Percentiles rank a stretch among this genome's conserved stretches.
phyloP scores from a whole-genome alignment of 2,329 filamentous ascomycete genomes.

The Escovopsis sp. region DNA sequence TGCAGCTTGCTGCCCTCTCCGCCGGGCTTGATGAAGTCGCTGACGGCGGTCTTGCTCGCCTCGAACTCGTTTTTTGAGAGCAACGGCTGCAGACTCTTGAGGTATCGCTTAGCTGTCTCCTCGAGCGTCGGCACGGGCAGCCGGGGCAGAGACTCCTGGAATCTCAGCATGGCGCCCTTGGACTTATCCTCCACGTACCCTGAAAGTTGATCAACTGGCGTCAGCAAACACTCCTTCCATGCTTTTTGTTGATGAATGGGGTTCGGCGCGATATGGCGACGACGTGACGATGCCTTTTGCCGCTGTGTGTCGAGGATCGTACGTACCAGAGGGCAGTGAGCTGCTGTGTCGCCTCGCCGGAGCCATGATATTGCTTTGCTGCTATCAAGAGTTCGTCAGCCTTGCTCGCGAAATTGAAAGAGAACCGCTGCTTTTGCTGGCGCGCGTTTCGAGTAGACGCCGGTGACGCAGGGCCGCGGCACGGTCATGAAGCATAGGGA shows the following conservation, averaged over 20 bases:
- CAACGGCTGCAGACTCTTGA: constrained; percentile 66
- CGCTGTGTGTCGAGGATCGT: not conserved
- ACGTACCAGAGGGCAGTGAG: constrained; percentile 38
- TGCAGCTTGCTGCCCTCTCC: constrained; percentile 73
- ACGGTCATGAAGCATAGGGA: not conserved
- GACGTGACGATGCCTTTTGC: not conserved
- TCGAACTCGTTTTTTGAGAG: constrained; percentile 55
- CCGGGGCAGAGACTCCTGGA: constrained; percentile 69
- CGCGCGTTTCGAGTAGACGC: no score
- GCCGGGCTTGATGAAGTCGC: constrained; percentile 79
- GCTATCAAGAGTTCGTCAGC: not conserved
- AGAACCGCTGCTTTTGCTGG: no score
- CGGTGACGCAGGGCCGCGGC: not conserved
- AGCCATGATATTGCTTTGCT: constrained; percentile 30
- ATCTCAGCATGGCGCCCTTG: constrained; percentile 70
- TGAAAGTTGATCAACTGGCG: constrained; percentile 16
- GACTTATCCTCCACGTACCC: constrained; percentile 68
- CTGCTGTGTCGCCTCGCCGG: constrained; percentile 40
- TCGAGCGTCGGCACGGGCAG: constrained; percentile 71
- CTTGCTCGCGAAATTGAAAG: not conserved
- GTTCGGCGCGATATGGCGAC: not conserved
- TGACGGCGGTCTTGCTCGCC: constrained; percentile 65
- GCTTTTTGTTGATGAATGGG: not conserved
- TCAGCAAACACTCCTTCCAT: not conserved
- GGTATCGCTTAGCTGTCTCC: constrained; percentile 66